Percentiles rank a stretch among this genome's conserved stretches.
Evolutionary conservation across 2,329 filamentous ascomycete species (phyloP).

Genomic region (Exophiala oligosperma): DNA sequence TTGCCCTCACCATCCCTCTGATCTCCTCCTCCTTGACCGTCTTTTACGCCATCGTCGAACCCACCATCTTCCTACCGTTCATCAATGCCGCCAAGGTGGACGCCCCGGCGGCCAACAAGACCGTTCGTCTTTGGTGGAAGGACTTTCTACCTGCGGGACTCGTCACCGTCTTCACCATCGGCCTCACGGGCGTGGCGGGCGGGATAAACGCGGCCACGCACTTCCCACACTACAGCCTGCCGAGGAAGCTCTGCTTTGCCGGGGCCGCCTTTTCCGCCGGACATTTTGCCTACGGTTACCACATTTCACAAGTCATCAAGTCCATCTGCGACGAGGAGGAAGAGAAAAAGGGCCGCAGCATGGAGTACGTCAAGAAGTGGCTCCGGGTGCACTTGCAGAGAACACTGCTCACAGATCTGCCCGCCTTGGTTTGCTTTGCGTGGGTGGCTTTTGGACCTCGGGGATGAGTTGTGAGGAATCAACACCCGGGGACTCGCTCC

Average conservation of each 20-base stretch:
- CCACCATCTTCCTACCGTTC: constrained; percentile 13
- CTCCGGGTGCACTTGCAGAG: constrained; percentile 18
- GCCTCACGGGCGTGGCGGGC: constrained; percentile 8
- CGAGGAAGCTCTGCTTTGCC: constrained; percentile 14
- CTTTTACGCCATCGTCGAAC: constrained; percentile 16
- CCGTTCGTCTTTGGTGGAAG: constrained; percentile 13
- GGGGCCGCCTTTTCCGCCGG: constrained; percentile 10
- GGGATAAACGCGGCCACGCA: constrained; percentile 9
- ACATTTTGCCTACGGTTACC: constrained; percentile 15
- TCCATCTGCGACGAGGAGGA: constrained; percentile 17
- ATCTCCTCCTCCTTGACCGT: constrained; percentile 19
- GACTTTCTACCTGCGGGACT: constrained; percentile 9
- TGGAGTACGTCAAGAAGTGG: constrained; percentile 16
- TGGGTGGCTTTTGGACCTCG: constrained; percentile 5
- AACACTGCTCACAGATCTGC: constrained; percentile 12
- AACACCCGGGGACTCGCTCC: neutral
- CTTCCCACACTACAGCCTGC: constrained; percentile 4
- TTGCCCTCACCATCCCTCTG: constrained; percentile 12
- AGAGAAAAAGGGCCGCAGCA: constrained; percentile 14
- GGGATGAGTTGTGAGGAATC: too few species aligned
- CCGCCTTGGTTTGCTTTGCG: constrained; percentile 15
- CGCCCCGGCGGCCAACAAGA: constrained; percentile 3
- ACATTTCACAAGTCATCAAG: constrained; percentile 11
- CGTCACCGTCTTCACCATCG: constrained; percentile 6
- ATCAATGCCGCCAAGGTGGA: constrained; percentile 13